phyloP scores from a whole-genome alignment of 805 yeast species.

The Zygosaccharomyces bisporus region DNA sequence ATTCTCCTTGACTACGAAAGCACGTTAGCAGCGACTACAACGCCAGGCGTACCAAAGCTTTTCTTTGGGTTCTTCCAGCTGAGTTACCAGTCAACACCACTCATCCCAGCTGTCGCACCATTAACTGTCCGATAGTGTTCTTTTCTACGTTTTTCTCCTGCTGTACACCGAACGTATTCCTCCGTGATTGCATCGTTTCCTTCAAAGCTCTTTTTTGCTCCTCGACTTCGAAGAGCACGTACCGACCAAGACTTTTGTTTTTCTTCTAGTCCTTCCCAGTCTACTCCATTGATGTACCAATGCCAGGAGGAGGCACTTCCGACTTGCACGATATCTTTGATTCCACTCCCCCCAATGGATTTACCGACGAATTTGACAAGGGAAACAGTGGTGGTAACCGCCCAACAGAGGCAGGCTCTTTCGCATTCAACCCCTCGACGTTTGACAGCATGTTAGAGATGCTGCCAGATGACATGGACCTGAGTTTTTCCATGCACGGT shows the following conservation, averaged over 20 bases:
- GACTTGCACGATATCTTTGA: slow-evolving; percentile 16
- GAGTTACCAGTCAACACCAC: neutral
- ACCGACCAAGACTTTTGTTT: neutral
- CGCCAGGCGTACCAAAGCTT: neutral
- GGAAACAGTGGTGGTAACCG: slow-evolving; percentile 2
- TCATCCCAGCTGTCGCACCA: neutral
- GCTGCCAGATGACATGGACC: slow-evolving; percentile 33
- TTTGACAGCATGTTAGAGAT: slow-evolving; percentile 37
- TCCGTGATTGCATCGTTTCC: neutral
- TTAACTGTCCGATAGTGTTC: neutral
- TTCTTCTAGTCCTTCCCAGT: neutral
- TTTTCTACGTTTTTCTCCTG: too few species aligned
- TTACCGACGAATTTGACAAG: slow-evolving; percentile 11
- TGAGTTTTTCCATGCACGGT: slow-evolving; percentile 1
- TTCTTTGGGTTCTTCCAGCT: neutral
- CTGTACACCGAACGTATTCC: too few species aligned
- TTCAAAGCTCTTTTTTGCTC: neutral
- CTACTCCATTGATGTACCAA: slow-evolving; percentile 9
- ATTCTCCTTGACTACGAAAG: neutral
- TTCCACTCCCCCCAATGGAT: slow-evolving; percentile 11
- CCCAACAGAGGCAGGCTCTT: slow-evolving; percentile 3
- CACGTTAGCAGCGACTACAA: neutral
- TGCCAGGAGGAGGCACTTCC: slow-evolving; percentile 13
- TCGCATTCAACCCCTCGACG: slow-evolving; percentile 10
- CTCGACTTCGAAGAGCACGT: neutral